Conservation (phyloP, 345 rosid genomes). For the Populus alba region DNA sequence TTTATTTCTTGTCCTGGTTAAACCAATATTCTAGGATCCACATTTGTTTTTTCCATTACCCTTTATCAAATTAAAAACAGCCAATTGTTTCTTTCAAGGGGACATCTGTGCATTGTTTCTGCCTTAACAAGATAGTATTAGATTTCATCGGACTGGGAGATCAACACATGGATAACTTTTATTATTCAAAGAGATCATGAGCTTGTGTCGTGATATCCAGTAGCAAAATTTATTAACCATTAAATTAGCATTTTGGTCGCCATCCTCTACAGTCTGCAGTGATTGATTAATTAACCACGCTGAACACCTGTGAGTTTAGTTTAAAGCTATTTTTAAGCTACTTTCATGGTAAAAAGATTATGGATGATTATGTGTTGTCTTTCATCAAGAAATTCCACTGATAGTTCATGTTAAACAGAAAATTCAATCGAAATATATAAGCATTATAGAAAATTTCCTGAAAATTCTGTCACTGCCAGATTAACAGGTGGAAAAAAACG, state of each 20-base stretch:
- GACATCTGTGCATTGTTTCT: background rate
- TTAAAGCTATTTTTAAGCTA: background rate
- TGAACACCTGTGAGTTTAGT: background rate
- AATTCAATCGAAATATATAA: too few relatives aligned
- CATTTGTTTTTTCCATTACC: background rate
- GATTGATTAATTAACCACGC: too few relatives aligned
- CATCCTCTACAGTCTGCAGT: background rate
- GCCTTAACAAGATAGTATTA: background rate
- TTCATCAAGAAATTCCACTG: background rate
- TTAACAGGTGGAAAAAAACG: too few relatives aligned
- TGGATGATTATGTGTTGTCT: background rate
- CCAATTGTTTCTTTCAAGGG: conserved; percentile 2
- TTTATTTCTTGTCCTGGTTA: background rate
- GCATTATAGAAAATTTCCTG: too few relatives aligned
- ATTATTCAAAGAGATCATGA: background rate
- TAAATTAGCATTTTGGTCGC: background rate
- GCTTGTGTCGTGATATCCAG: background rate
- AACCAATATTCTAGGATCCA: background rate
- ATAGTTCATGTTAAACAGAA: too few relatives aligned
- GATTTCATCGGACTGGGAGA: background rate
- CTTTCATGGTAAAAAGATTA: too few relatives aligned
- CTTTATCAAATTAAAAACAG: background rate
- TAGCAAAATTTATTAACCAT: too few relatives aligned
- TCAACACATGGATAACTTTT: background rate
- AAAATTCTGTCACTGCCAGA: too few relatives aligned